phyloP scores from a whole-genome alignment of 495 filamentous ascomycete species.

The Tuber magnatum region DNA sequence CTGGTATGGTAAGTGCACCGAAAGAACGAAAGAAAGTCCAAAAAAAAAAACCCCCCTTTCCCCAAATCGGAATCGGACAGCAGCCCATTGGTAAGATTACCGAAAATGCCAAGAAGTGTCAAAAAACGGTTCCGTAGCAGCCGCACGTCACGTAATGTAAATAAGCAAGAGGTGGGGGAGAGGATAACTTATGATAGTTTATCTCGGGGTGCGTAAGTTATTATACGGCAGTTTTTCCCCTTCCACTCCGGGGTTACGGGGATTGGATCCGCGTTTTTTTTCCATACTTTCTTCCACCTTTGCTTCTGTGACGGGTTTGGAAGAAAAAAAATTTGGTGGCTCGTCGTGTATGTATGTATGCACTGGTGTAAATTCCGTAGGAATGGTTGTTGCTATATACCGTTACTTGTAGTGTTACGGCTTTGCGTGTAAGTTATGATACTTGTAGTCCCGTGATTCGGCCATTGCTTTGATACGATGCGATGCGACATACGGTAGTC shows the following conservation, averaged over 20 bases:
- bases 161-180: not conserved
- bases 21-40: not conserved
- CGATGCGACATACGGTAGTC: no score
- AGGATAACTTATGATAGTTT: not conserved
- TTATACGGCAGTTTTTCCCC: not conserved
- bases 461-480: no score
- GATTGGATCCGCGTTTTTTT: not conserved
- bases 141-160: not conserved
- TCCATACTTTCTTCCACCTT: not conserved
- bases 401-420: no score
- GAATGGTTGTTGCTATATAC: no score
- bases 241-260: not conserved
- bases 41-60: not conserved
- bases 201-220: not conserved
- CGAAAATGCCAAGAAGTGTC: conserved; percentile 2
- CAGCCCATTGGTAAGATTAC: not conserved
- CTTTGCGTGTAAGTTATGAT: no score
- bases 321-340: not conserved
- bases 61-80: conserved; percentile 2
- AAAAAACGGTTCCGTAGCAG: conserved; percentile 1
- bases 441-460: no score
- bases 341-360: no score
- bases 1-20: not conserved
- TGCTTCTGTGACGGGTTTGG: not conserved
- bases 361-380: no score